phyloP scores from a whole-genome alignment of 2,329 filamentous ascomycete species.

The Colletotrichum sp. region DNA sequence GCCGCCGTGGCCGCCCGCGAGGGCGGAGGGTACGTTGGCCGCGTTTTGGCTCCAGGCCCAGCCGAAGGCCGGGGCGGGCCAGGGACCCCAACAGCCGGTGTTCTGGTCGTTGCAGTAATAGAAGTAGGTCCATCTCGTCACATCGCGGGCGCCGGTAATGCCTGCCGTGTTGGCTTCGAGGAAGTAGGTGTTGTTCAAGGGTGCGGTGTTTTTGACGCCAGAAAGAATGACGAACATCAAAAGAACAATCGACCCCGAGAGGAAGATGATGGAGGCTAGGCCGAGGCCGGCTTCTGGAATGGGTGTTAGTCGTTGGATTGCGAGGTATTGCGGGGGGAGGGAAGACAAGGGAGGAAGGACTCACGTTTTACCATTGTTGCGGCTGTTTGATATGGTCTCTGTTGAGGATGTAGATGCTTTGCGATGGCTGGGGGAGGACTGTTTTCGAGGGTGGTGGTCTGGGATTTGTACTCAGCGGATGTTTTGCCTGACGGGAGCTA shows the following conservation, averaged over 20 bases:
- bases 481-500: background rate
- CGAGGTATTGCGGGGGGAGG: background rate
- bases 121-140: constrained; percentile 91
- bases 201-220: constrained; percentile 53
- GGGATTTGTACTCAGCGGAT: constrained; percentile 10
- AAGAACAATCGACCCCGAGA: constrained; percentile 56
- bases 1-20: constrained; percentile 58
- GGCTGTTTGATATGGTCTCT: background rate
- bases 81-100: constrained; percentile 67
- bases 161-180: constrained; percentile 77
- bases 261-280: constrained; percentile 51
- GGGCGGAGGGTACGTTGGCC: constrained; percentile 43
- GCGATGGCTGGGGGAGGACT: background rate
- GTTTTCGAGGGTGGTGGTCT: background rate
- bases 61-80: constrained; percentile 72
- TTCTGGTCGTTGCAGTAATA: constrained; percentile 74
- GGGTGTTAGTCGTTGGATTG: background rate
- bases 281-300: constrained; percentile 45
- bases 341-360: background rate
- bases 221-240: constrained; percentile 66
- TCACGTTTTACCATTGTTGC: constrained; percentile 10
- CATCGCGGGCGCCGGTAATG: constrained; percentile 70
- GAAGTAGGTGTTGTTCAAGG: constrained; percentile 82
- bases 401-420: background rate
- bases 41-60: constrained; percentile 67